Base-by-base conservation (phyloP, 306 rosid species). In the Quercus cerris region DNA sequence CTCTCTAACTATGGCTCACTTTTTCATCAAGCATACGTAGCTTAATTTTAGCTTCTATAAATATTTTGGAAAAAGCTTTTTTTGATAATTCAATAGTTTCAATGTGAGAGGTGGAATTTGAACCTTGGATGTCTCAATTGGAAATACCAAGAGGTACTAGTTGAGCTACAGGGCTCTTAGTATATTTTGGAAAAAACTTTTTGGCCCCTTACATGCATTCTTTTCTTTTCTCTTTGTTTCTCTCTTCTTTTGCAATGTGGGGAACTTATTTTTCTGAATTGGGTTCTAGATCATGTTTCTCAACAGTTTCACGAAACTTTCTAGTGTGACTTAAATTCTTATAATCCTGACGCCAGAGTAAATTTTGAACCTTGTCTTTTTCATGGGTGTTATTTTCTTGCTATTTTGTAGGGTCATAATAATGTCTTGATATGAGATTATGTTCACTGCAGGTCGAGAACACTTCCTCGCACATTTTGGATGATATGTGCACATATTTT, bases 381-480 rank as follows among this genome's bases (percentile, higher is more conserved):
- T 61, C 56, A 28, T 38, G 17, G 23, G 56, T 41, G 11, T 73
- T 62, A 76, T 73, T 23, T 52, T 66, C 27, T 66, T 74, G 76
- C 3, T 64, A 58, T 76, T 68, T 75, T 56, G 25, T 73, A 44
- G 13, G 18, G 61, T 22, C 31, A 30, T 63, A 71, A 30, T 74
- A 68, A 25, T 75, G 54, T 75, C 28, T 77, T 55, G 72, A 51
- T 67, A 81, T 51, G 77, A 49, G 56, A 35, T 81, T 71, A 70
- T 38, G 75, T 80, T 76, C 25, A 41, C 67, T 83, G 73, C 91
- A 91, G 97, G 89, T 86, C 81, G 2, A 80, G 67, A 63, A 64
- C 81, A 62, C 76, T 88, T 56, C 97, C 98, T 76, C 87, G 95
- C 49, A 81, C 94, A 56, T 66, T 92, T 56, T 94, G 98, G 94